Evolutionary conservation across 208 protist genomes (phyloP).

Genomic region (Jaenimonas drosophilae): DNA sequence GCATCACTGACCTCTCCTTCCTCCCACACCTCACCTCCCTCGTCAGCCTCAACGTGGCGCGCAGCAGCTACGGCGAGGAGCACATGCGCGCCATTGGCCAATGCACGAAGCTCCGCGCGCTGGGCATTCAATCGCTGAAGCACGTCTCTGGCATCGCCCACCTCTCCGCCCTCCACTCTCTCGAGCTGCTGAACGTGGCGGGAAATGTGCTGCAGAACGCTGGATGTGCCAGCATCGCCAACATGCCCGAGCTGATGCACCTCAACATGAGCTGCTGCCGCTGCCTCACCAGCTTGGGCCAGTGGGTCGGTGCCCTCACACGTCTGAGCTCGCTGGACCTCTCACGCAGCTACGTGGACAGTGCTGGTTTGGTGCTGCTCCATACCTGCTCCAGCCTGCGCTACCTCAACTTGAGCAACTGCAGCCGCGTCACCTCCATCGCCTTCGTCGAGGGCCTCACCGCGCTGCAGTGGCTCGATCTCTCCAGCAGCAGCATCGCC

Average conservation of each 20-base stretch:
- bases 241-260: conserved; percentile 5
- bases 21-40: conserved; percentile 20
- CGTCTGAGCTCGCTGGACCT: conserved; percentile 12
- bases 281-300: conserved; percentile 12
- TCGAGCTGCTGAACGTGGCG: conserved; percentile 37
- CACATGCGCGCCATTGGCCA: conserved; percentile 32
- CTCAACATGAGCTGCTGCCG: conserved; percentile 16
- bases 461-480: conserved; percentile 25
- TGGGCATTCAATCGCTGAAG: conserved; percentile 45
- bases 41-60: conserved; percentile 26
- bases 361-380: conserved; percentile 14
- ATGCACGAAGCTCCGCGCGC: conserved; percentile 31
- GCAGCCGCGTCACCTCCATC: conserved; percentile 18
- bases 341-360: conserved; percentile 23
- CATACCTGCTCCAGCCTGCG: conserved; percentile 20
- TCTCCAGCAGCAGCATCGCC: conserved; percentile 29
- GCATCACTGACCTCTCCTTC: conserved; percentile 41
- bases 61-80: conserved; percentile 35
- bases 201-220: conserved; percentile 56
- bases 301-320: conserved; percentile 9
- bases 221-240: conserved; percentile 15
- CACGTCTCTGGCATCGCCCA: conserved; percentile 27
- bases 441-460: conserved; percentile 19
- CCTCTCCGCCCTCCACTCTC: conserved; percentile 19
- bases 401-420: conserved; percentile 39